phyloP scores from a whole-genome alignment of 2,329 filamentous ascomycete species.

The Alternaria brassicae region DNA sequence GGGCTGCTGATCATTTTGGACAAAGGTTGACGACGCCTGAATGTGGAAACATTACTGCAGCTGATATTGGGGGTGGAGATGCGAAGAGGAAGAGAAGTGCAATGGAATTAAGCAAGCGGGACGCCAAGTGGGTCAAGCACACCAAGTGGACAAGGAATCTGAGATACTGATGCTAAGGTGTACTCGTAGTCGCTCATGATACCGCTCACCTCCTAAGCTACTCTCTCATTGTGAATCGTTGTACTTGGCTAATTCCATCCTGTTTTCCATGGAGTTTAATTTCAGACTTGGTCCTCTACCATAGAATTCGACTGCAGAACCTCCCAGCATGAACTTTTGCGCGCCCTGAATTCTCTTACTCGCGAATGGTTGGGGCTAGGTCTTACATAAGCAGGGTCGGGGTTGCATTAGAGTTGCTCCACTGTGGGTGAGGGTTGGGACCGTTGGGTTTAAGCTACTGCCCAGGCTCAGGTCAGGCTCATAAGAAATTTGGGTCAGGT shows the following conservation, averaged over 20 bases:
- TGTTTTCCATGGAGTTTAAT: background rate
- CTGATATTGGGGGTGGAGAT: slow-evolving; percentile 21
- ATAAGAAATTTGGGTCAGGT: too few relatives aligned
- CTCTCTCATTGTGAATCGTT: background rate
- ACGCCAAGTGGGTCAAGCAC: slow-evolving; percentile 44
- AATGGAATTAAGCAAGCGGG: slow-evolving; percentile 37
- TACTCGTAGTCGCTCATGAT: background rate
- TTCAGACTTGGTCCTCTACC: background rate
- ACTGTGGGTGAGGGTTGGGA: too few relatives aligned
- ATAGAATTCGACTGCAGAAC: background rate
- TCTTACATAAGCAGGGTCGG: too few relatives aligned
- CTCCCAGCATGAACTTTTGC: background rate
- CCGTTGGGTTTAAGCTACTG: too few relatives aligned
- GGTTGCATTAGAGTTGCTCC: too few relatives aligned
- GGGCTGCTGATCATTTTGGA: slow-evolving; percentile 69
- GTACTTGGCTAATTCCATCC: background rate
- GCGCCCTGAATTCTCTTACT: background rate
- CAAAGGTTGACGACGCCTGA: slow-evolving; percentile 63
- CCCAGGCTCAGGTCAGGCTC: too few relatives aligned
- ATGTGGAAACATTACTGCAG: slow-evolving; percentile 45
- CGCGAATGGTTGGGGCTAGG: background rate
- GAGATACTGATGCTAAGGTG: slow-evolving; percentile 2
- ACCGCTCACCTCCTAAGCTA: background rate
- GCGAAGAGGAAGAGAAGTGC: slow-evolving; percentile 41
- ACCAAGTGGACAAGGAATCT: slow-evolving; percentile 14